A percentile compares a stretch with the other conserved stretches of the same genome.
These are phyloP conservation scores for Theileria orientalis DNA, from an alignment of 169 alveolate genomes.

Conservation along the genomic window DNA sequence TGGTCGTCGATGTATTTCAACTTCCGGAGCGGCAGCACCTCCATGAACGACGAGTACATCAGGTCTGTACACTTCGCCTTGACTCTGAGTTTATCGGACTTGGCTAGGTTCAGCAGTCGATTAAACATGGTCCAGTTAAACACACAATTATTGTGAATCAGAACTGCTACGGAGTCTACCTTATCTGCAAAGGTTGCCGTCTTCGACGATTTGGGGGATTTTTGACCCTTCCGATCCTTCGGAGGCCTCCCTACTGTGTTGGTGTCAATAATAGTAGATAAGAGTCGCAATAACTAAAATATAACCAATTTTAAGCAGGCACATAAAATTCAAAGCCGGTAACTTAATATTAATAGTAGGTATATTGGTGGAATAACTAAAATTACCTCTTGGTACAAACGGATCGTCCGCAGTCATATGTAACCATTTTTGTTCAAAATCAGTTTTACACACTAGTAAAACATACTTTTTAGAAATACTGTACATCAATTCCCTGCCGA, in stretches of 20 bases:
- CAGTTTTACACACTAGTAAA: constrained; percentile 24
- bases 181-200: constrained; percentile 44
- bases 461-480: constrained; percentile 35
- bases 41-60: constrained; percentile 47
- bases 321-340: too few species aligned
- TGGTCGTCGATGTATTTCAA: constrained; percentile 44
- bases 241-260: too few species aligned
- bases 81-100: constrained; percentile 37
- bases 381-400: constrained; percentile 43
- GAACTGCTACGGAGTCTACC: constrained; percentile 61
- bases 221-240: background rate
- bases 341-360: too few species aligned
- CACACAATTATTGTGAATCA: constrained; percentile 30
- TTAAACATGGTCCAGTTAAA: constrained; percentile 49
- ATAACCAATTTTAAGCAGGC: background rate
- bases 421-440: constrained; percentile 54
- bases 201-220: constrained; percentile 27
- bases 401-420: constrained; percentile 51
- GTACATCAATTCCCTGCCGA: constrained; percentile 48
- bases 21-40: constrained; percentile 47
- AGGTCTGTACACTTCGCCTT: constrained; percentile 43
- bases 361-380: background rate
- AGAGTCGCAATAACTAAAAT: too few species aligned
- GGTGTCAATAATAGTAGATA: too few species aligned
- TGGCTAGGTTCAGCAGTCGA: constrained; percentile 25